phyloP scores from a whole-genome alignment of 2,329 filamentous ascomycete genomes.

The Trichoderma oligosporum region DNA sequence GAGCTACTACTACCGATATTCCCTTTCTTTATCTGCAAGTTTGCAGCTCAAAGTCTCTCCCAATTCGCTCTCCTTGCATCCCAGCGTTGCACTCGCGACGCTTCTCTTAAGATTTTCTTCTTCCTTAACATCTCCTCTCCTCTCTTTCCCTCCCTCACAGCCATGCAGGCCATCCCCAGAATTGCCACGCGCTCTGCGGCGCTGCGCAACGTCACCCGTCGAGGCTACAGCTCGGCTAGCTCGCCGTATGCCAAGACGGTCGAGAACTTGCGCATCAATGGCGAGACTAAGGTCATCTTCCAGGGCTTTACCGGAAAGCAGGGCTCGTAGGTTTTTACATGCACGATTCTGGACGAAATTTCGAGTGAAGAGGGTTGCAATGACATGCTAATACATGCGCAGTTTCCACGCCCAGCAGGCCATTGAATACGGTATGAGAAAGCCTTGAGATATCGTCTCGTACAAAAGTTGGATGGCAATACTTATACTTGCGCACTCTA shows the following conservation, averaged over 20 bases:
- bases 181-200: slow-evolving; percentile 62
- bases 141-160: slow-evolving; percentile 18
- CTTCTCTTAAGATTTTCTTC: not conserved
- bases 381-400: slow-evolving; percentile 17
- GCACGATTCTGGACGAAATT: not conserved
- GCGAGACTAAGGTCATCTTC: slow-evolving; percentile 90
- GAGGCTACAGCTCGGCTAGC: slow-evolving; percentile 69
- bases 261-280: slow-evolving; percentile 87
- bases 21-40: slow-evolving; percentile 20
- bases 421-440: slow-evolving; percentile 85
- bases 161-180: slow-evolving; percentile 83
- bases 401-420: slow-evolving; percentile 98
- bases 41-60: slow-evolving; percentile 25
- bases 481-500: slow-evolving; percentile 37
- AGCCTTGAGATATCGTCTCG: slow-evolving; percentile 20
- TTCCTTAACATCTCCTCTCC: slow-evolving; percentile 18
- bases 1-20: slow-evolving; percentile 19
- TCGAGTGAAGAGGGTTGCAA: not conserved
- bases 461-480: slow-evolving; percentile 4
- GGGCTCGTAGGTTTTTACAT: slow-evolving; percentile 77
- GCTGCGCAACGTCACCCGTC: slow-evolving; percentile 61
- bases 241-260: slow-evolving; percentile 69
- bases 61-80: slow-evolving; percentile 20
- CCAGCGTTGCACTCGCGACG: slow-evolving; percentile 24
- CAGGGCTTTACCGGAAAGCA: slow-evolving; percentile 98